A percentile compares a stretch with the other conserved stretches of the same genome.
Conservation (phyloP, 2,329 filamentous ascomycete species). For the Aureobasidium sp. region DNA sequence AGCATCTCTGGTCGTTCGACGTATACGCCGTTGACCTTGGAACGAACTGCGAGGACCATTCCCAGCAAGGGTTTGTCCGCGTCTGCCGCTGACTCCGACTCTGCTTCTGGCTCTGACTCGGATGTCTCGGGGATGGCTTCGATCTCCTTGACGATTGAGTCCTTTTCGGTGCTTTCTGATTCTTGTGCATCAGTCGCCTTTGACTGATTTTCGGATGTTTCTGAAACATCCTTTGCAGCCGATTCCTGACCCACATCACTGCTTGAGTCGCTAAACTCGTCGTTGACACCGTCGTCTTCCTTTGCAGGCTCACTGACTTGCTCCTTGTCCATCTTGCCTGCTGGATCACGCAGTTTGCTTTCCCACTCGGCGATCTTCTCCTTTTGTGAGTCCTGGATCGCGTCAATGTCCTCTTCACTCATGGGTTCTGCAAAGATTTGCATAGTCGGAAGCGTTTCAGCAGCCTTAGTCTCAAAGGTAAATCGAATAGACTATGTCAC, state of each 20-base stretch:
- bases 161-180: background rate
- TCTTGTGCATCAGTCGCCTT: background rate
- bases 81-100: background rate
- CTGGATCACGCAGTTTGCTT: constrained; percentile 29
- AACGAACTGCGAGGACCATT: constrained; percentile 65
- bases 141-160: background rate
- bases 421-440: constrained; percentile 88
- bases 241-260: background rate
- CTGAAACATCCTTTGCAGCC: background rate
- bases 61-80: constrained; percentile 47
- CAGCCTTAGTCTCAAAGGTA: constrained; percentile 62
- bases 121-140: background rate
- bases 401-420: constrained; percentile 60
- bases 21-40: constrained; percentile 60
- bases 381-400: constrained; percentile 63
- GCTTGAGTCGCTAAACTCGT: background rate
- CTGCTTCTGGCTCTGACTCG: background rate
- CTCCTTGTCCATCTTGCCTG: background rate
- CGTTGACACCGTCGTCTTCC: background rate
- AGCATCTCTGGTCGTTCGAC: constrained; percentile 55
- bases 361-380: constrained; percentile 64
- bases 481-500: constrained; percentile 58
- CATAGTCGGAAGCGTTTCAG: constrained; percentile 50
- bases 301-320: background rate
- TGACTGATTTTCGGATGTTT: background rate